phyloP scores from a whole-genome alignment of 2,329 filamentous ascomycete species.

The Alternaria ventricosa region DNA sequence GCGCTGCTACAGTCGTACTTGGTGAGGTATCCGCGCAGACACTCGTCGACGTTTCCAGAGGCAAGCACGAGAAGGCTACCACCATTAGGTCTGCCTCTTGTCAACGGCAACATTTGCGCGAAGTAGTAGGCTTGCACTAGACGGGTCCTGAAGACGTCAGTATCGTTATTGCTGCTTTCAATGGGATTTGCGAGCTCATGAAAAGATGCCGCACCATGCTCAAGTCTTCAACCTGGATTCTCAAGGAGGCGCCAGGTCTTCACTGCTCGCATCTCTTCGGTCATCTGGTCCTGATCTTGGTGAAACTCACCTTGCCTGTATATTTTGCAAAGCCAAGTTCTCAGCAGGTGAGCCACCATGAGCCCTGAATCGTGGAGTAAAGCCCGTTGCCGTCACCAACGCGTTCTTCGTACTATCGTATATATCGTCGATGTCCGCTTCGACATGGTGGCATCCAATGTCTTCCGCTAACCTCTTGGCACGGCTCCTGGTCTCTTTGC shows the following conservation, averaged over 20 bases:
- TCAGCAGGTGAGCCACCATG: constrained; percentile 68
- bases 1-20: constrained; percentile 70
- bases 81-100: constrained; percentile 63
- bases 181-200: no score
- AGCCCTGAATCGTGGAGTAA: constrained; percentile 67
- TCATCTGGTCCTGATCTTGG: no score
- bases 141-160: no score
- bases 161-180: no score
- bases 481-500: constrained; percentile 69
- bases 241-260: no score
- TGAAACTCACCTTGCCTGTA: background rate
- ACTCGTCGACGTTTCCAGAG: constrained; percentile 67
- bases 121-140: constrained; percentile 72
- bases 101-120: constrained; percentile 67
- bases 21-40: constrained; percentile 66
- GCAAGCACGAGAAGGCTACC: constrained; percentile 70
- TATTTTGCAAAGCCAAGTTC: constrained; percentile 50
- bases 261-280: no score
- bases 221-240: no score
- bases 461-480: constrained; percentile 65
- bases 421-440: constrained; percentile 63
- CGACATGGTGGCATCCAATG: constrained; percentile 75
- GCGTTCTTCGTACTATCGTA: constrained; percentile 67
- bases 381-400: constrained; percentile 58
- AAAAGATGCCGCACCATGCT: no score